Conservation (phyloP, 148 eudicot species). For the Polygonum maritimum region DNA sequence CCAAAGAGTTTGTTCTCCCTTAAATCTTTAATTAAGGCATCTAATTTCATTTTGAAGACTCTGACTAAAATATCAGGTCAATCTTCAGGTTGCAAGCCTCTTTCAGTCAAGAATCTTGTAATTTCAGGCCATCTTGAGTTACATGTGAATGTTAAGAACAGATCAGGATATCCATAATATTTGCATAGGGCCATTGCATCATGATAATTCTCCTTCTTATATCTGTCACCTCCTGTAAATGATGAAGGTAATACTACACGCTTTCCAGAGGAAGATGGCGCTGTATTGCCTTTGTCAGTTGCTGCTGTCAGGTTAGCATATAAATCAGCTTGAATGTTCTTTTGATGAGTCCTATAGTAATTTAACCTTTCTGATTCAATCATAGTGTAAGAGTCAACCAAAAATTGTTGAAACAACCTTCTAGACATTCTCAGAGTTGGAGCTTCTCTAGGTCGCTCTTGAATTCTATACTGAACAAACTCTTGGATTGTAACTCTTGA, state of each 20-base stretch:
- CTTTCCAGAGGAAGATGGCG: not conserved
- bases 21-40: not conserved
- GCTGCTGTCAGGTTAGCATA: not conserved
- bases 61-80: not conserved
- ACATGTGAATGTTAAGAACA: slow-evolving; percentile 14
- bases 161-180: slow-evolving; percentile 3
- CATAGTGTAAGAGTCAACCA: not conserved
- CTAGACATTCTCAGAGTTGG: not conserved
- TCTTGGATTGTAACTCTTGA: not conserved
- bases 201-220: not conserved
- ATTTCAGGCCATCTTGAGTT: slow-evolving; percentile 14
- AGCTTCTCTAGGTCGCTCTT: not conserved
- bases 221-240: not conserved
- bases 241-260: not conserved
- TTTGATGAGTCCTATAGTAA: not conserved
- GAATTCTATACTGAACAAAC: not conserved
- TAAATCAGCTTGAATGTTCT: not conserved
- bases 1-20: not conserved
- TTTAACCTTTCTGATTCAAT: not conserved
- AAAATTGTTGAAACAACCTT: not conserved
- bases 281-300: not conserved
- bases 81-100: not conserved
- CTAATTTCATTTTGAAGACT: not conserved
- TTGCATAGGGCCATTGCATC: not conserved
- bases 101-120: not conserved